phyloP scores from a whole-genome alignment of 805 yeast genomes.

The Teunomyces gatunensis region DNA sequence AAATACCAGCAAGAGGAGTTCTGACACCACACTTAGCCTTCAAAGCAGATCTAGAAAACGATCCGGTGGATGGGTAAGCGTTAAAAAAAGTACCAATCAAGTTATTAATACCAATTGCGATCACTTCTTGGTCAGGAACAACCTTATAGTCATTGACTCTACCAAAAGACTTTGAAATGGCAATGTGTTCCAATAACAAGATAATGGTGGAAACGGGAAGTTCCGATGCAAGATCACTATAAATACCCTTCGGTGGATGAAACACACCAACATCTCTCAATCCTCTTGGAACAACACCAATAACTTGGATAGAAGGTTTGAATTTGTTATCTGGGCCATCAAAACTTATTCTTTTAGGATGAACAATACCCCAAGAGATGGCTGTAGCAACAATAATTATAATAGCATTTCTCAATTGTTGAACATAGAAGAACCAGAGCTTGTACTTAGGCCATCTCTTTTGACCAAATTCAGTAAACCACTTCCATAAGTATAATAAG shows the following conservation, averaged over 20 bases:
- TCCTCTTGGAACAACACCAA: constrained; percentile 83
- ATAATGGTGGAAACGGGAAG: constrained; percentile 84
- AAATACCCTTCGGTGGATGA: constrained; percentile 58
- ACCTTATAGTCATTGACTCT: constrained; percentile 88
- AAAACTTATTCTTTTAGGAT: constrained; percentile 36
- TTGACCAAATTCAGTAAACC: constrained; percentile 55
- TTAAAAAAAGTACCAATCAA: constrained; percentile 87
- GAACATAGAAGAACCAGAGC: constrained; percentile 62
- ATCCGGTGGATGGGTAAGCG: constrained; percentile 95
- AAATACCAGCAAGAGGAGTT: constrained; percentile 90
- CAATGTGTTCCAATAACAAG: constrained; percentile 84
- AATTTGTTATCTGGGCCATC: constrained; percentile 31
- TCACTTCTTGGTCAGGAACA: constrained; percentile 87
- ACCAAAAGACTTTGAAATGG: constrained; percentile 91
- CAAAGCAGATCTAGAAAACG: constrained; percentile 90
- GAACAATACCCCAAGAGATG: constrained; percentile 75
- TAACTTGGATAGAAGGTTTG: constrained; percentile 51
- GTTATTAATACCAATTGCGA: constrained; percentile 91
- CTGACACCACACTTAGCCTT: constrained; percentile 94
- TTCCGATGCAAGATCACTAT: constrained; percentile 64
- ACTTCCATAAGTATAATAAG: constrained; percentile 73
- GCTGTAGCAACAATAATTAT: constrained; percentile 79
- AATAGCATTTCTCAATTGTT: constrained; percentile 78
- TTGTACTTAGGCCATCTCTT: constrained; percentile 60
- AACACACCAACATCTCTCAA: constrained; percentile 73